Conservation (phyloP, 805 yeast genomes). For the Yarrowia yakushimensis region DNA sequence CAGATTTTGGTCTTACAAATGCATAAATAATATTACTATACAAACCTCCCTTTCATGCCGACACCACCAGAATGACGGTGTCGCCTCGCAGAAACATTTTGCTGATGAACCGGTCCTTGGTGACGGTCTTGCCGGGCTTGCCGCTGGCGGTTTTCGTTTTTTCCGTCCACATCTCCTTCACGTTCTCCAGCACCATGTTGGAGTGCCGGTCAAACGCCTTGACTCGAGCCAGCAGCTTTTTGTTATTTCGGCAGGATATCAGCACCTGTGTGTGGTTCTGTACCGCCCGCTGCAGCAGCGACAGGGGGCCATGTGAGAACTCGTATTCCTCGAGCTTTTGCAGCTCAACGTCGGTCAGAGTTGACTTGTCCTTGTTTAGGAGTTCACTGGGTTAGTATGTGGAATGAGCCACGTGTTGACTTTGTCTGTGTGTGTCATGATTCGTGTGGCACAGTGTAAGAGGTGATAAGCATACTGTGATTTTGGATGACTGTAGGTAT, state of each 20-base stretch:
- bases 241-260: slow-evolving; percentile 88
- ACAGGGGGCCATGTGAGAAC: slow-evolving; percentile 85
- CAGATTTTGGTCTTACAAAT: background rate
- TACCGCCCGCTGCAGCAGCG: slow-evolving; percentile 79
- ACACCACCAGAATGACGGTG: slow-evolving; percentile 77
- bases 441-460: no score
- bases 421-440: no score
- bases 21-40: slow-evolving; percentile 22
- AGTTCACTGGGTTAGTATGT: slow-evolving; percentile 43
- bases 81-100: slow-evolving; percentile 95
- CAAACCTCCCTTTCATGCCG: slow-evolving; percentile 26
- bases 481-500: no score
- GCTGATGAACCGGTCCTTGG: slow-evolving; percentile 75
- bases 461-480: background rate
- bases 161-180: slow-evolving; percentile 80
- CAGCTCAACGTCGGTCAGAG: slow-evolving; percentile 74
- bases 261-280: slow-evolving; percentile 71
- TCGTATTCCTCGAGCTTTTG: slow-evolving; percentile 85
- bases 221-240: slow-evolving; percentile 82
- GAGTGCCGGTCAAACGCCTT: slow-evolving; percentile 96
- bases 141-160: slow-evolving; percentile 60
- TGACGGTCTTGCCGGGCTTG: slow-evolving; percentile 61
- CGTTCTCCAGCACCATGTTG: slow-evolving; percentile 87
- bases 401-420: no score
- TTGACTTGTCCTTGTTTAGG: slow-evolving; percentile 70